A percentile compares a stretch with the other conserved stretches of the same genome.
phyloP scores from a whole-genome alignment of 2,329 filamentous ascomycete species.

The Hirsutella thompsonii region DNA sequence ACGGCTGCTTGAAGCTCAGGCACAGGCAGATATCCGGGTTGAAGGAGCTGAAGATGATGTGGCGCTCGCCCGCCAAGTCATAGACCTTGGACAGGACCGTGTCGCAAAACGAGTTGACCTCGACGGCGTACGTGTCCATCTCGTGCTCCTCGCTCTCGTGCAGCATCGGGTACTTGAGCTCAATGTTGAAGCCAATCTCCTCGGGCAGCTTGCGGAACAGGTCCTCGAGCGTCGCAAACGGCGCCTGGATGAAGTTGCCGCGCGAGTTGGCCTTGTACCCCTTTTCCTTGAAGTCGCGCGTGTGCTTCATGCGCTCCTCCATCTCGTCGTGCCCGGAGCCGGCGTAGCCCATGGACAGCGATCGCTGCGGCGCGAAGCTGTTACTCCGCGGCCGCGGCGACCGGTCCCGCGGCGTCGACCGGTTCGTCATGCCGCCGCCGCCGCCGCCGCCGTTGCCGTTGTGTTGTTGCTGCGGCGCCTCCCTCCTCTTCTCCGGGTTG shows the following conservation, averaged over 20 bases:
- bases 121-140: constrained; percentile 92
- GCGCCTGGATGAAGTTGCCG: constrained; percentile 88
- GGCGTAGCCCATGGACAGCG: constrained; percentile 41
- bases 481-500: constrained; percentile 40
- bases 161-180: constrained; percentile 98
- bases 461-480: not conserved
- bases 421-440: no score
- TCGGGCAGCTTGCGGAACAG: constrained; percentile 77
- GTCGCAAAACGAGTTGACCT: constrained; percentile 93
- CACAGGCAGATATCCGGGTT: constrained; percentile 94
- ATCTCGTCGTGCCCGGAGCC: constrained; percentile 26
- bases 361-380: constrained; percentile 32
- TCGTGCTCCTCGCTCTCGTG: constrained; percentile 90
- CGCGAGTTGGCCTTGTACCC: constrained; percentile 94
- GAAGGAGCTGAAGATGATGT: constrained; percentile 95
- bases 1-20: constrained; percentile 92
- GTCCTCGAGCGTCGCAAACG: constrained; percentile 90
- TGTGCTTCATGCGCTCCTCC: constrained; percentile 91
- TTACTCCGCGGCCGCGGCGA: constrained; percentile 16
- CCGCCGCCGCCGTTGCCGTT: no score
- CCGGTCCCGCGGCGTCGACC: constrained; percentile 1
- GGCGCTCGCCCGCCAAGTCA: constrained; percentile 66
- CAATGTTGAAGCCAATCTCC: constrained; percentile 89
- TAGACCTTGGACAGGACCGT: constrained; percentile 86
- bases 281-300: constrained; percentile 83